Evolutionary conservation across 2,329 filamentous ascomycete genomes (phyloP).

Genomic region (Lachnellula suecica): DNA sequence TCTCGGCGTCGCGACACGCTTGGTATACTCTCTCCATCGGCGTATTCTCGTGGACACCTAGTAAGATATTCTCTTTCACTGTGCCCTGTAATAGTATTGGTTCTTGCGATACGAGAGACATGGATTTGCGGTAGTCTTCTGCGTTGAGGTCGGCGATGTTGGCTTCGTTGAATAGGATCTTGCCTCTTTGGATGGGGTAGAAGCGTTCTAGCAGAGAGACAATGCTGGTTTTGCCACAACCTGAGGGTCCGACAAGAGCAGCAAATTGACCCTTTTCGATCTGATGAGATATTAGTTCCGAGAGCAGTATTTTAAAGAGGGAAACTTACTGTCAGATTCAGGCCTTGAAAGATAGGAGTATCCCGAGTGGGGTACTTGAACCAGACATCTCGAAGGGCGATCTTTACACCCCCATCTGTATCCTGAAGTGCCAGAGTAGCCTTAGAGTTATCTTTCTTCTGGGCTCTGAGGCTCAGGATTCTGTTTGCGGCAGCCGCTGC

Average conservation of each 20-base stretch:
- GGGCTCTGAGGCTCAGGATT: slow-evolving; percentile 44
- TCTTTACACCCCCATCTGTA: slow-evolving; percentile 46
- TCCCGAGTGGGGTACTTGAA: slow-evolving; percentile 62
- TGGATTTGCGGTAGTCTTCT: slow-evolving; percentile 58
- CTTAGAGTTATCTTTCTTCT: slow-evolving; percentile 3
- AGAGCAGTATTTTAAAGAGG: neutral
- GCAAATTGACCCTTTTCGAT: slow-evolving; percentile 69
- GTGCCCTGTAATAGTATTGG: slow-evolving; percentile 63
- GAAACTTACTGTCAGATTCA: slow-evolving; percentile 52
- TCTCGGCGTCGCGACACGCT: slow-evolving; percentile 50
- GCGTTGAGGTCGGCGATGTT: slow-evolving; percentile 60
- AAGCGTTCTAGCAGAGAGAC: slow-evolving; percentile 64
- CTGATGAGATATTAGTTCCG: slow-evolving; percentile 2
- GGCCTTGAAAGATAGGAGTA: slow-evolving; percentile 54
- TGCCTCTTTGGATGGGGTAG: slow-evolving; percentile 65
- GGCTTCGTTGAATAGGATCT: slow-evolving; percentile 61
- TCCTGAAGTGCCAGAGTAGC: slow-evolving; percentile 19
- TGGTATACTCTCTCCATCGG: slow-evolving; percentile 42
- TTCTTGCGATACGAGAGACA: slow-evolving; percentile 75
- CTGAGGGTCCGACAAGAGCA: slow-evolving; percentile 66
- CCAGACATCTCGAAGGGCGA: slow-evolving; percentile 55
- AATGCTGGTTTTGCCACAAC: slow-evolving; percentile 71
- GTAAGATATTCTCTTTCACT: slow-evolving; percentile 67
- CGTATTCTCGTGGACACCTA: slow-evolving; percentile 51
- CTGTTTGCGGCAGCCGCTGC: slow-evolving; percentile 58